These are phyloP conservation scores for Annulohypoxylon nitens DNA, from an alignment of 495 filamentous ascomycete genomes.

Conservation along the genomic window DNA sequence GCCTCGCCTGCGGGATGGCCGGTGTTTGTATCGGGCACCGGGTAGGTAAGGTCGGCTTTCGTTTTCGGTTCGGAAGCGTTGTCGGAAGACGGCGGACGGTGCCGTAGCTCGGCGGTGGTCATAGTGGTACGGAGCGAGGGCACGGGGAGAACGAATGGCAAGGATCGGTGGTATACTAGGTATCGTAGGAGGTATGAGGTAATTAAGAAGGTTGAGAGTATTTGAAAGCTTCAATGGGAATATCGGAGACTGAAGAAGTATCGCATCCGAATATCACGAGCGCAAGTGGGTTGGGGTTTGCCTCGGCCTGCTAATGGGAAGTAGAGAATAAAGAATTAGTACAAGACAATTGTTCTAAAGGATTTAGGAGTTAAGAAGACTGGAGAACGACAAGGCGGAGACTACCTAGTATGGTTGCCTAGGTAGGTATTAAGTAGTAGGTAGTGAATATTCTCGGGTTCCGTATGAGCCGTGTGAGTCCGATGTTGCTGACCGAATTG, in stretches of 20 bases:
- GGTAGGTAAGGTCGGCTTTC: slow-evolving; percentile 54
- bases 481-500: slow-evolving; percentile 18
- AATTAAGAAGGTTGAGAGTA: neutral
- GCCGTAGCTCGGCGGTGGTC: slow-evolving; percentile 59
- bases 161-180: neutral
- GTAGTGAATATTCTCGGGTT: slow-evolving; percentile 29
- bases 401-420: slow-evolving; percentile 9
- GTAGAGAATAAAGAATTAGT: slow-evolving; percentile 13
- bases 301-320: slow-evolving; percentile 18
- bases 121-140: slow-evolving; percentile 47
- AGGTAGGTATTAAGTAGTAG: slow-evolving; percentile 16
- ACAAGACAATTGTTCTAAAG: neutral
- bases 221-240: neutral
- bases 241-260: neutral
- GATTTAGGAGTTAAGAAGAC: neutral
- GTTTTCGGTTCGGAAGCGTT: slow-evolving; percentile 31
- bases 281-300: neutral
- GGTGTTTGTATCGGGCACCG: slow-evolving; percentile 33
- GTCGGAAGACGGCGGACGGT: slow-evolving; percentile 52
- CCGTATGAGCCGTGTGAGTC: slow-evolving; percentile 14
- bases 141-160: neutral
- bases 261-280: slow-evolving; percentile 5
- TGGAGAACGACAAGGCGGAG: slow-evolving; percentile 9
- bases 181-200: slow-evolving; percentile 4
- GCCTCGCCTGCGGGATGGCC: slow-evolving; percentile 73